phyloP scores from a whole-genome alignment of 176 grass and related monocot genomes.

The Cymbopogon citratus region DNA sequence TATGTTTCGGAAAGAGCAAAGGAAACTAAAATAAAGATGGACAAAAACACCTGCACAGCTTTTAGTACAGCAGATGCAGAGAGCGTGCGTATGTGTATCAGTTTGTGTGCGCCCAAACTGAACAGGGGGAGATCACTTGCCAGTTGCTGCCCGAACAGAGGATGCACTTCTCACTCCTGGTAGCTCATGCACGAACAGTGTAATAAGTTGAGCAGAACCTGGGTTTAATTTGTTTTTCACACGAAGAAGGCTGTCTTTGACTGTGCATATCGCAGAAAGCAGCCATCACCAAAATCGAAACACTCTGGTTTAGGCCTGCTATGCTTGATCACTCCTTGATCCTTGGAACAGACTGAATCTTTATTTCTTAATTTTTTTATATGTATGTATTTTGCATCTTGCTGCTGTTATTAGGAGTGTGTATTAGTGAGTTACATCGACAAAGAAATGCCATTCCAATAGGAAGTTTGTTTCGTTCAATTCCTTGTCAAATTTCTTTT shows the following conservation, averaged over 20 bases:
- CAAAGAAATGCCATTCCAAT: not conserved
- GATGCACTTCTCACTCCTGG: not conserved
- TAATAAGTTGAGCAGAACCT: no score
- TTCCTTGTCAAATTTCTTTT: not conserved
- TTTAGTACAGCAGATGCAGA: not conserved
- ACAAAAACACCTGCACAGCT: not conserved
- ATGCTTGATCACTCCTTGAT: no score
- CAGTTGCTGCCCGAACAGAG: not conserved
- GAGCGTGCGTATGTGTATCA: not conserved
- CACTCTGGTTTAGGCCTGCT: no score
- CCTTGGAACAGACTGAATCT: no score
- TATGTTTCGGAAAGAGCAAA: not conserved
- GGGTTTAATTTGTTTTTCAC: no score
- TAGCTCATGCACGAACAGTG: not conserved
- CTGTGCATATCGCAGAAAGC: no score
- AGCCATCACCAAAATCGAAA: no score
- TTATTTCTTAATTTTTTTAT: not conserved
- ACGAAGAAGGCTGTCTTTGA: no score
- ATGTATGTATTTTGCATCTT: not conserved
- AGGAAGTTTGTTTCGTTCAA: not conserved
- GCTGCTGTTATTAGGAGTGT: not conserved
- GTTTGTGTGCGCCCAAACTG: no score
- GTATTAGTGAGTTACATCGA: not conserved
- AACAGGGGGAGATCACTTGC: no score
- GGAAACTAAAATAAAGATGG: not conserved